Base-by-base conservation (phyloP, 352 stramenopile genomes). In the Phytophthora pluvialis region DNA sequence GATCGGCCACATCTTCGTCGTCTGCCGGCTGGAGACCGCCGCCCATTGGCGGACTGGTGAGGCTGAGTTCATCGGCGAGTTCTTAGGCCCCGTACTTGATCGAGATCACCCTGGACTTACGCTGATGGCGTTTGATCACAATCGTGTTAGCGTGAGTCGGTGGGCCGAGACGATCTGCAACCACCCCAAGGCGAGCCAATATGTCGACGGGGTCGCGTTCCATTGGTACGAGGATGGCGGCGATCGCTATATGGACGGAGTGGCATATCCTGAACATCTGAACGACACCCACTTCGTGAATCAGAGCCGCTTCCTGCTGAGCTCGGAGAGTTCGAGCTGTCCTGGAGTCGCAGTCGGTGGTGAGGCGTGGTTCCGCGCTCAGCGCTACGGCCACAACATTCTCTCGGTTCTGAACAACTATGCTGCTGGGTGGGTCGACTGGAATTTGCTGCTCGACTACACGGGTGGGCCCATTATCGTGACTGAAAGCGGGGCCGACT, bases 71-170 rank as follows among this genome's bases (percentile, higher is more conserved):
- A 75, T 97, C 15, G 77, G 69, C 29, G 64, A 93, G 13, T 90
- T 81, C 66, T 67, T 98, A 2, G 91, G 93, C 0, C 93, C 92
- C 3, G 60, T 92, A 9, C 77, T 98, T 26, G 58, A 78, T 12
- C 69, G 73, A 18, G 86, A 97, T 13, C 63, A 71, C 25, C 49
- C 70, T 15, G 81, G 88, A 85, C 91, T 97, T 15, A 91, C 93
- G 58, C 91, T 98, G 35, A 96, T 98, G 73, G 78, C 89, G 2
- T 97, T 95, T 61, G 93, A 98, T 56, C 88, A 98, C 75, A 97
- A 98, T 64, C 94, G 91, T 40, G 83, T 68, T 25, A 86, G 67
- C 28, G 73, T 97, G 26, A 53, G 64, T 10, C 64, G 92, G 13
- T 96, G 85, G 86, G 83, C 89, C 0, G 60, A 86, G n/a, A 79